Percentiles rank a stretch among this genome's conserved stretches.
Conservation (phyloP, 2,329 filamentous ascomycete genomes). For the Colletotrichum acutatum region DNA sequence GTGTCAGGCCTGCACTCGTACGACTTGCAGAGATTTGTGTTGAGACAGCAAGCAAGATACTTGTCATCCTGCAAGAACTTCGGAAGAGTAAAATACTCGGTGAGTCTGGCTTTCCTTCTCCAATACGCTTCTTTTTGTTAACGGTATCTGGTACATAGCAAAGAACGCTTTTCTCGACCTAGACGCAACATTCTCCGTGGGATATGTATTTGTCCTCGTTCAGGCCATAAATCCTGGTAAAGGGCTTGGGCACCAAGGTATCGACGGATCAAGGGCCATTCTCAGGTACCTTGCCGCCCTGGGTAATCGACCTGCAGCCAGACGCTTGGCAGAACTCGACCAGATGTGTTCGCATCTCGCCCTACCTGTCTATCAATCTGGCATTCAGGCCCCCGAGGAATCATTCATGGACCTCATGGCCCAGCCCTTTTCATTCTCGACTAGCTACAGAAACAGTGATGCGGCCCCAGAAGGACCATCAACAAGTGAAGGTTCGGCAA, state of each 20-base stretch:
- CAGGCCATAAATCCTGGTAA: conserved; percentile 26
- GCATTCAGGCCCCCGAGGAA: not conserved
- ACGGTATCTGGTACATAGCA: not conserved
- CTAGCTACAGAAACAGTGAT: not conserved
- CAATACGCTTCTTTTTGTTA: not conserved
- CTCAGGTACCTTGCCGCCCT: conserved; percentile 15
- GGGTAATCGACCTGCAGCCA: conserved; percentile 26
- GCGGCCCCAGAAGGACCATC: not conserved
- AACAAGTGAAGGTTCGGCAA: not conserved
- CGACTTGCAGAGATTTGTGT: conserved; percentile 27
- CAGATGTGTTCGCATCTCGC: conserved; percentile 31
- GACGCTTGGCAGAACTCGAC: conserved; percentile 19
- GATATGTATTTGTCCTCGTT: conserved; percentile 29
- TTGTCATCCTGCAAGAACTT: conserved; percentile 22
- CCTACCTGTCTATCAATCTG: not conserved
- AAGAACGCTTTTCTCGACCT: conserved; percentile 29
- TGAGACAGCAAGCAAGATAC: conserved; percentile 27
- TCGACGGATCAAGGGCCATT: conserved; percentile 17
- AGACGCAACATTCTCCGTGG: conserved; percentile 25
- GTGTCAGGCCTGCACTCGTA: conserved; percentile 13
- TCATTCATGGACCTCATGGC: not conserved
- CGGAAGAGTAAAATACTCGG: conserved; percentile 11
- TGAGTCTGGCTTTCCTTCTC: not conserved
- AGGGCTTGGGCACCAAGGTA: conserved; percentile 7
- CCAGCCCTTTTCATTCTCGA: not conserved